Evolutionary conservation across 1,284 basidiomycete species (phyloP).

Genomic region (Ceratobasidium sp.): DNA sequence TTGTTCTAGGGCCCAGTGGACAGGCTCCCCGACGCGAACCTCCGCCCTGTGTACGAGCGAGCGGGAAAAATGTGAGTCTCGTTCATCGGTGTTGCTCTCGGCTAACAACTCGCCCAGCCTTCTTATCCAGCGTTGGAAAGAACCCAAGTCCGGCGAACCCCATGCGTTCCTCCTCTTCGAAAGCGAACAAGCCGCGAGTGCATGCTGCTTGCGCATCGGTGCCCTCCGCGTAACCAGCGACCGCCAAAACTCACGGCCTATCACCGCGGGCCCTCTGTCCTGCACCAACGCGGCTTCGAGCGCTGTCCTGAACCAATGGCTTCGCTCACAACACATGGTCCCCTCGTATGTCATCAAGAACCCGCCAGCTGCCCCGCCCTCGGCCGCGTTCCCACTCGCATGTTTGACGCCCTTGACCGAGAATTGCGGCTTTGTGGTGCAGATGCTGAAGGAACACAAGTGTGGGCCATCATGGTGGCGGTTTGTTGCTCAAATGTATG

Average conservation of each 20-base stretch:
- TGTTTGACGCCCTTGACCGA: slow-evolving; percentile 28
- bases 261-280: slow-evolving; percentile 25
- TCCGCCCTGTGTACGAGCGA: slow-evolving; percentile 30
- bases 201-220: slow-evolving; percentile 38
- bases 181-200: slow-evolving; percentile 23
- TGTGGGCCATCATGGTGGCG: slow-evolving; percentile 40
- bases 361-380: slow-evolving; percentile 7
- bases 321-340: slow-evolving; percentile 20
- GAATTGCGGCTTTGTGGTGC: slow-evolving; percentile 12
- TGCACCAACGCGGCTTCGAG: slow-evolving; percentile 18
- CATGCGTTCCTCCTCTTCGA: slow-evolving; percentile 41
- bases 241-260: slow-evolving; percentile 32
- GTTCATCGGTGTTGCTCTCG: no score
- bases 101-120: slow-evolving; percentile 27
- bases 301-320: slow-evolving; percentile 22
- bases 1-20: slow-evolving; percentile 30
- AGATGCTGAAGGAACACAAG: slow-evolving; percentile 32
- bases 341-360: slow-evolving; percentile 31
- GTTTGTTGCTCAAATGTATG: slow-evolving; percentile 44
- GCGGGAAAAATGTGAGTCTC: slow-evolving; percentile 43
- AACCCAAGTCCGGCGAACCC: slow-evolving; percentile 4
- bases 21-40: slow-evolving; percentile 34
- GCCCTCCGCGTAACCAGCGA: slow-evolving; percentile 31
- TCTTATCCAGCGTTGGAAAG: slow-evolving; percentile 41
- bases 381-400: slow-evolving; percentile 15